phyloP scores from a whole-genome alignment of 768 basidiomycete species.

The Mycena alexandri region DNA sequence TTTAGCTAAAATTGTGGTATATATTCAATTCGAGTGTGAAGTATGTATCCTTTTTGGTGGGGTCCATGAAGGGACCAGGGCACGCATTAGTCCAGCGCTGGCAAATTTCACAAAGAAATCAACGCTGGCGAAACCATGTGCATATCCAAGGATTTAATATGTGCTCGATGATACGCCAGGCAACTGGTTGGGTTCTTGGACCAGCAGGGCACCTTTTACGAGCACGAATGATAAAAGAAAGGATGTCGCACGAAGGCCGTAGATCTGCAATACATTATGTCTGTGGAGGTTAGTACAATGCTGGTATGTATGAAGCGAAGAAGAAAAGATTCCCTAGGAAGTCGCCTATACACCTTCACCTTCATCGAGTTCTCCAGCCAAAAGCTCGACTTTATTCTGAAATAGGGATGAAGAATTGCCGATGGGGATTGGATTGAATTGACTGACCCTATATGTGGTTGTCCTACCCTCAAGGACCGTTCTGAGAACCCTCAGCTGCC shows the following conservation, averaged over 20 bases:
- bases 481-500: slow-evolving; percentile 76
- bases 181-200: slow-evolving; percentile 67
- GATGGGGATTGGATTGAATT: slow-evolving; percentile 3
- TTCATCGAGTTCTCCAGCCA: slow-evolving; percentile 74
- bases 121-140: slow-evolving; percentile 18
- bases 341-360: slow-evolving; percentile 57
- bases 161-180: slow-evolving; percentile 85
- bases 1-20: slow-evolving; percentile 34
- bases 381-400: slow-evolving; percentile 74
- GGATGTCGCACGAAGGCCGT: slow-evolving; percentile 14
- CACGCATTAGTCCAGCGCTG: slow-evolving; percentile 11
- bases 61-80: background rate
- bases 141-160: slow-evolving; percentile 53
- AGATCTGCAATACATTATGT: slow-evolving; percentile 28
- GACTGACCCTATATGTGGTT: slow-evolving; percentile 73
- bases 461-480: slow-evolving; percentile 75
- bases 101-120: slow-evolving; percentile 15
- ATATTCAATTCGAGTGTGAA: too few species aligned
- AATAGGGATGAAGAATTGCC: slow-evolving; percentile 23
- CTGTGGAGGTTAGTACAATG: slow-evolving; percentile 38
- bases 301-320: slow-evolving; percentile 10
- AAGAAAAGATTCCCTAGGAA: slow-evolving; percentile 1
- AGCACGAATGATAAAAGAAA: slow-evolving; percentile 55
- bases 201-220: slow-evolving; percentile 83
- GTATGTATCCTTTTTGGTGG: slow-evolving; percentile 9